Percentiles rank a stretch among this genome's conserved stretches.
phyloP scores from a whole-genome alignment of 495 filamentous ascomycete genomes.

The Xanthoparmelia taractica region DNA sequence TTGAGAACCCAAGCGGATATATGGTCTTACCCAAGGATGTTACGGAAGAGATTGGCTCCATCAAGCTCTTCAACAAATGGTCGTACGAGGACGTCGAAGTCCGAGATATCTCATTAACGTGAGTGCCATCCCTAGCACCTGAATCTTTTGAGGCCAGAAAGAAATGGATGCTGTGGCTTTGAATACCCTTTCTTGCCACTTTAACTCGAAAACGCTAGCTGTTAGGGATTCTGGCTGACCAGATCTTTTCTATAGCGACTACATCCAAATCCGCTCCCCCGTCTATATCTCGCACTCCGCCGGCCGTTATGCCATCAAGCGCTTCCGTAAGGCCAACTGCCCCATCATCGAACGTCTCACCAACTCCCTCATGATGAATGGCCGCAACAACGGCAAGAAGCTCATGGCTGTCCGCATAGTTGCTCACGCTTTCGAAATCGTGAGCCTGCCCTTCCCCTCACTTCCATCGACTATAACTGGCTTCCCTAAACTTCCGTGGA shows the following conservation, averaged over 20 bases:
- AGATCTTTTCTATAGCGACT: conserved; percentile 61
- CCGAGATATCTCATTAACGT: conserved; percentile 98
- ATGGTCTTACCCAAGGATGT: conserved; percentile 93
- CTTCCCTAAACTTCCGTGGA: neutral
- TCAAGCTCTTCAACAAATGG: conserved; percentile 97
- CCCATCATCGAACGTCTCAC: conserved; percentile 99
- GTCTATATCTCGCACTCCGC: conserved; percentile 99
- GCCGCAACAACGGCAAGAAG: conserved; percentile 99
- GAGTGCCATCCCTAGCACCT: conserved; percentile 39
- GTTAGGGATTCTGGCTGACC: conserved; percentile 37
- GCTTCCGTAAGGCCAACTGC: conserved; percentile 99
- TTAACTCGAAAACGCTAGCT: neutral
- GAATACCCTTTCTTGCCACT: too few species aligned
- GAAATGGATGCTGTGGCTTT: neutral
- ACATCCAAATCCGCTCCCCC: conserved; percentile 97
- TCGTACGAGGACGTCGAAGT: conserved; percentile 99
- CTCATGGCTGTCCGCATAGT: conserved; percentile 99
- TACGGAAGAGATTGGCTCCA: conserved; percentile 75
- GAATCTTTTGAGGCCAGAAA: neutral
- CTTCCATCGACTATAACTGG: neutral
- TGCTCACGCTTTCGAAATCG: conserved; percentile 97
- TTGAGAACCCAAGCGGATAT: conserved; percentile 65
- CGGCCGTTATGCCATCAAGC: conserved; percentile 97
- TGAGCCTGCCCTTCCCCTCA: conserved; percentile 44
- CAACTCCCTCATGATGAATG: conserved; percentile 99